phyloP scores from a whole-genome alignment of 225 moss, liverwort and hornwort species.

The Marchantia polymorpha region DNA sequence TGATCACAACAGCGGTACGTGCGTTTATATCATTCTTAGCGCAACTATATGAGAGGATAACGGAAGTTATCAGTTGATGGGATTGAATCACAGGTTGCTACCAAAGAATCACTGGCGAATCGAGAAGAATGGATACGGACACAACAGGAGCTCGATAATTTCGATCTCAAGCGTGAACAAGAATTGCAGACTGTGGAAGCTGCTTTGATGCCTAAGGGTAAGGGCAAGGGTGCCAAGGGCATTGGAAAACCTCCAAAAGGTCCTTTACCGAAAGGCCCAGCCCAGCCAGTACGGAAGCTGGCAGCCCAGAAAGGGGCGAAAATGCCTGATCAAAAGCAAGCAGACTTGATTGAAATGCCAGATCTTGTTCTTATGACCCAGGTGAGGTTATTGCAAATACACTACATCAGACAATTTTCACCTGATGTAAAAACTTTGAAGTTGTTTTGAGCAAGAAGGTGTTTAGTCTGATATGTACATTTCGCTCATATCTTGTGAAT shows the following conservation, averaged over 20 bases:
- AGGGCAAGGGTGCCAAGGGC: slow-evolving; percentile 21
- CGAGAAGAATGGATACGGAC: slow-evolving; percentile 44
- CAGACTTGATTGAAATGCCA: slow-evolving; percentile 30
- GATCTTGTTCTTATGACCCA: slow-evolving; percentile 49
- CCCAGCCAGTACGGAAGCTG: slow-evolving; percentile 23
- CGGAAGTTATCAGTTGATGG: neutral
- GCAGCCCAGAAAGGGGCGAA: slow-evolving; percentile 30
- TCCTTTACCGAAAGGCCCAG: slow-evolving; percentile 39
- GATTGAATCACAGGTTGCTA: slow-evolving; percentile 26
- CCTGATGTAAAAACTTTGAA: neutral
- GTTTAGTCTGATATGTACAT: neutral
- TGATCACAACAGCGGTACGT: too few species aligned
- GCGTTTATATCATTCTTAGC: too few species aligned
- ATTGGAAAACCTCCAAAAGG: slow-evolving; percentile 39
- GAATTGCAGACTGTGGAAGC: slow-evolving; percentile 19
- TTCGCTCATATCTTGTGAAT: neutral
- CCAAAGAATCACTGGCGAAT: slow-evolving; percentile 22
- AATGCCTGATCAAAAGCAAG: slow-evolving; percentile 19
- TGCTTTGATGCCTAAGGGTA: slow-evolving; percentile 11
- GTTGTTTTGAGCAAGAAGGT: neutral
- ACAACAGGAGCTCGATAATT: slow-evolving; percentile 45
- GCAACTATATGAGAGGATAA: too few species aligned
- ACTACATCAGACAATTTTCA: neutral
- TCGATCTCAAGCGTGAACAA: slow-evolving; percentile 36
- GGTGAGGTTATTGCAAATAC: slow-evolving; percentile 16